Base-by-base conservation (phyloP, 805 yeast species). In the Kuraishia hungarica region DNA sequence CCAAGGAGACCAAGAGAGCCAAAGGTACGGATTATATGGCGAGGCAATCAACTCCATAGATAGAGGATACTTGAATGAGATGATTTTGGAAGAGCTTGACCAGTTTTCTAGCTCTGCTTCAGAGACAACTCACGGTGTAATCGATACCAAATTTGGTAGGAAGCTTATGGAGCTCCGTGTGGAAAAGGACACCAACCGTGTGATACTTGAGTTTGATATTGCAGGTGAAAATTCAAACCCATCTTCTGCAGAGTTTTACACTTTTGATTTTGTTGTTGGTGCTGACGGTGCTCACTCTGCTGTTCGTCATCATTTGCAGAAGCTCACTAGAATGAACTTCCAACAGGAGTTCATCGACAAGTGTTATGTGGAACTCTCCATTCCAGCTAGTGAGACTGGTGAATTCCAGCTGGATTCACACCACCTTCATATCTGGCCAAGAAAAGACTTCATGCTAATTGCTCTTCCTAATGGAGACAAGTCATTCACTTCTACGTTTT, bases 351-450 rank as follows among this genome's bases (percentile, higher is more conserved):
- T 86, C 66, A 86, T 92, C 58, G 94, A 89, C 64, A 85, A 86
- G 75, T 85, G 87, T 62, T 92, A 92, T 65, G 65, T 92, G 60
- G 97, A 92, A 67, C 74, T 92, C 53, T 80, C 79, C 59, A 86
- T 92, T 50, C 91, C 96, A 10, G 78, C 89, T 0, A 73, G 75
- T 2, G 64, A 69, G 2, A 62, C 64, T 2, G 69, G 59, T 46
- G 63, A 72, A 22, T 87, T 83, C 62, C 70, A 73, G 19, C 72
- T 87, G 22, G 81, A 83, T 60, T 84, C 91, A 7, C 83, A 89
- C 69, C 90, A 89, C 66, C 75, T 92, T 53, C 97, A 92, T 64
- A 89, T 92, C 51, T 92, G 97, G 97, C 97, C 97, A 2, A 75
- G 97, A 51, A 81, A 84, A 56, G 77, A 87, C 54, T 89, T 75